phyloP scores from a whole-genome alignment of 352 stramenopile genomes.

The Achlya hypogyna region DNA sequence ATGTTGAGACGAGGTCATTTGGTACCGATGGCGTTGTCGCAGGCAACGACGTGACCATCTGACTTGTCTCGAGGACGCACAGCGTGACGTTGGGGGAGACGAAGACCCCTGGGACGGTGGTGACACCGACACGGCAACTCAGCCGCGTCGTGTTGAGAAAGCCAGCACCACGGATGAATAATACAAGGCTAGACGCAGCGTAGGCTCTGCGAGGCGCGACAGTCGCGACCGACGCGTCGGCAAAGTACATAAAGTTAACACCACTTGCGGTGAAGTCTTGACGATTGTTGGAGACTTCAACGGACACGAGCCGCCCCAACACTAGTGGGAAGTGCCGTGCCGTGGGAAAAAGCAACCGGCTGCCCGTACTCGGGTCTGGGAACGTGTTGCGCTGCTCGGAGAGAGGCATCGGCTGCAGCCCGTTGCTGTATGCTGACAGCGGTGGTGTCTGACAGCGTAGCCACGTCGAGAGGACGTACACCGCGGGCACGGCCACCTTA shows the following conservation, averaged over 20 bases:
- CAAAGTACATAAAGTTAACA: conserved; percentile 89
- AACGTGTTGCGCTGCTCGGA: conserved; percentile 61
- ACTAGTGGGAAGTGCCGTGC: conserved; percentile 86
- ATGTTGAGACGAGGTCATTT: background rate
- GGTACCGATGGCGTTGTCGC: background rate
- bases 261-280: conserved; percentile 91
- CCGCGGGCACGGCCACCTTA: conserved; percentile 60
- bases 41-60: conserved; percentile 23
- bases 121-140: conserved; percentile 79
- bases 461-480: conserved; percentile 66
- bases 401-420: conserved; percentile 46
- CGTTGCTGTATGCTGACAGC: conserved; percentile 43
- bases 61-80: conserved; percentile 62
- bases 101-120: conserved; percentile 77
- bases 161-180: conserved; percentile 63
- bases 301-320: conserved; percentile 69
- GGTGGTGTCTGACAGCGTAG: conserved; percentile 80
- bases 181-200: conserved; percentile 30
- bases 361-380: conserved; percentile 48
- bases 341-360: conserved; percentile 67
- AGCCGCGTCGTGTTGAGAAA: conserved; percentile 92
- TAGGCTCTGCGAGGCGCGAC: conserved; percentile 53
- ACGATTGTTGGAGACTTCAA: conserved; percentile 94
- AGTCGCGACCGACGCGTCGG: conserved; percentile 61
- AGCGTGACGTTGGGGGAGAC: conserved; percentile 78